Base-by-base conservation (phyloP, 2,329 filamentous ascomycete species). In the Calonectria henricotiae region DNA sequence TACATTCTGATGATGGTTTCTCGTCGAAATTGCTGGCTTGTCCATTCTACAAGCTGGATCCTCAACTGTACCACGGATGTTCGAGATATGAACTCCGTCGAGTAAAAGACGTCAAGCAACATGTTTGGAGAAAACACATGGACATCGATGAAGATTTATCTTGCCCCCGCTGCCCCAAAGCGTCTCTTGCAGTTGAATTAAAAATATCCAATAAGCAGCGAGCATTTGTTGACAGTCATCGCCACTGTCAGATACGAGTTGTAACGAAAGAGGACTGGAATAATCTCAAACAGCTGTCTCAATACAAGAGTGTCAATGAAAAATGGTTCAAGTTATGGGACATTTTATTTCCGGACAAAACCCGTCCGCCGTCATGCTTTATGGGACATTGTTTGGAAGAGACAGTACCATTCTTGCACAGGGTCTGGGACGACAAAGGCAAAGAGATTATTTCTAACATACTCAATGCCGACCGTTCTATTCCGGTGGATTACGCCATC, bases 91-190 rank as follows among this genome's bases (percentile, higher is more conserved):
- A 32, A 4, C 55, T 61, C 2, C 23, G 25, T 5, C 37, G 55
- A 23, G 25, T 44, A 17, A 61, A 61, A 9, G 55, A 61, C 9
- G 55, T 61, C 17, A 61, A 61, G 25, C 55, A 61, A 44, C 55
- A 61, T 20, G 8, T 61, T 2, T 8, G 20, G 13, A 5, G 55
- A 4, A 61, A 61, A 17, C 55, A 61, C 39, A 27, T 17, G 32
- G 23, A 8, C 13, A 4, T 8, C 4, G 4, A 20, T 4, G 13
- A 44, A 13, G 25, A 27, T 1, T 4, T 32, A 12, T 32, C 39
- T 15, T 61, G 51, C 20, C 35, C n/a, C 37, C 51, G 35, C 3
- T 58, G 51, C 20, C 5, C 12, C 2, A 23, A 25, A 5, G 20
- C 20, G 15, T 11, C 3, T 2, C 1, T 8, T 27, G 7, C 4